A percentile compares a stretch with the other conserved stretches of the same genome.
phyloP scores from a whole-genome alignment of 768 basidiomycete species.

The Boletellus sp. region DNA sequence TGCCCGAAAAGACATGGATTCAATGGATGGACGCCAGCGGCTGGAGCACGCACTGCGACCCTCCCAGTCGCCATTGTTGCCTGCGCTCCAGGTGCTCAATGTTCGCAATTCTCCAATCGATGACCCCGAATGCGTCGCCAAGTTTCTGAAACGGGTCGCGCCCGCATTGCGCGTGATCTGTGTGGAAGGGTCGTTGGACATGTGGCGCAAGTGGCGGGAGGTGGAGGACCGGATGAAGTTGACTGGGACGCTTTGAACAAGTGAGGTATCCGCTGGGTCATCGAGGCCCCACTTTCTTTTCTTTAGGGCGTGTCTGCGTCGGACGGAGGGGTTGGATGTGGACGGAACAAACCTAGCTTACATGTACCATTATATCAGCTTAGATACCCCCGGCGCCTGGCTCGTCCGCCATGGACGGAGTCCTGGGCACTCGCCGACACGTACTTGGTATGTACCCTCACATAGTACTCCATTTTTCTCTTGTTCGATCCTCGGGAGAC shows the following conservation, averaged over 20 bases:
- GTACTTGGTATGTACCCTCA: neutral
- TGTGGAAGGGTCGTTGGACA: slow-evolving; percentile 26
- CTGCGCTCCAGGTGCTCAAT: slow-evolving; percentile 22
- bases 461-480: too few species aligned
- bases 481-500: too few species aligned
- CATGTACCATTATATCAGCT: neutral
- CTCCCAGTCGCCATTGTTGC: too few species aligned
- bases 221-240: slow-evolving; percentile 23
- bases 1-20: too few species aligned
- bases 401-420: neutral
- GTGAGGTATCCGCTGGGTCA: too few species aligned
- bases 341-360: neutral
- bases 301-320: neutral
- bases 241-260: neutral
- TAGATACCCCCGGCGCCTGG: neutral
- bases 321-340: neutral
- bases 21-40: too few species aligned
- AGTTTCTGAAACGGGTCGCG: slow-evolving; percentile 21
- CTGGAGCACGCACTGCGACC: too few species aligned
- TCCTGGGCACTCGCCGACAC: neutral
- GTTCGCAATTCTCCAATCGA: slow-evolving; percentile 27
- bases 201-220: slow-evolving; percentile 29
- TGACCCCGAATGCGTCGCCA: slow-evolving; percentile 23
- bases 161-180: slow-evolving; percentile 24
- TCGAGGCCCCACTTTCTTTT: too few species aligned